A percentile compares a stretch with the other conserved stretches of the same genome.
Conservation (phyloP, 192 early-diverging fungal species). For the Glomus cerebriforme region DNA sequence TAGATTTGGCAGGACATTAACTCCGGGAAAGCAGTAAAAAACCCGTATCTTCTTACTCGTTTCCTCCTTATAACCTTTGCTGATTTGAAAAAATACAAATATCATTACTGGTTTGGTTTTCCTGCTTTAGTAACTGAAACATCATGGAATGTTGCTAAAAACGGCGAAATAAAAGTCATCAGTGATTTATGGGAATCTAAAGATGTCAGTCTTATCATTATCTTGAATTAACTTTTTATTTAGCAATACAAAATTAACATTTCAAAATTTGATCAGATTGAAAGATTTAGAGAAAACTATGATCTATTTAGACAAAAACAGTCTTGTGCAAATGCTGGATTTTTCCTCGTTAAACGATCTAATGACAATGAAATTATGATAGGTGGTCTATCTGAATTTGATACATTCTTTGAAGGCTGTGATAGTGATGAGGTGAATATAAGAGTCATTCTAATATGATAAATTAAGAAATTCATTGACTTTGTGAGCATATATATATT, state of each 20-base stretch:
- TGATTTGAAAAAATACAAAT: conserved; percentile 94
- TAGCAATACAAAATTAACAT: not conserved
- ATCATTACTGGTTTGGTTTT: conserved; percentile 94
- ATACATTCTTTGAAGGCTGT: conserved; percentile 49
- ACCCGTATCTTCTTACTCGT: conserved; percentile 67
- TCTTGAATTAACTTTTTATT: not conserved
- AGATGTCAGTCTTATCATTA: conserved; percentile 16
- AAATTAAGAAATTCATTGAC: not conserved
- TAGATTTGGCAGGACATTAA: conserved; percentile 75
- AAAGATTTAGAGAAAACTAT: not conserved
- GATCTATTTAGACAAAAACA: conserved; percentile 23
- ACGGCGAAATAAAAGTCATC: conserved; percentile 14
- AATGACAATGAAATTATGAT: conserved; percentile 35
- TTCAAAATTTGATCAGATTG: not conserved
- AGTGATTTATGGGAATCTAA: conserved; percentile 22
- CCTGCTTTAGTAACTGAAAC: conserved; percentile 78
- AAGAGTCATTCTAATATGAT: not conserved
- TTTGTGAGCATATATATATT: not conserved
- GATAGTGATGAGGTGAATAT: conserved; percentile 34
- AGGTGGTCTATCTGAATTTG: conserved; percentile 57
- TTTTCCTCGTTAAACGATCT: conserved; percentile 38
- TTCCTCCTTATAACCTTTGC: conserved; percentile 91
- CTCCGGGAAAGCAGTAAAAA: conserved; percentile 60
- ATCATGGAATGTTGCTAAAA: conserved; percentile 51
- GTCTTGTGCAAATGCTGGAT: conserved; percentile 36